Conservation (phyloP, 2,329 filamentous ascomycete genomes). For the Fusarium sp. region DNA sequence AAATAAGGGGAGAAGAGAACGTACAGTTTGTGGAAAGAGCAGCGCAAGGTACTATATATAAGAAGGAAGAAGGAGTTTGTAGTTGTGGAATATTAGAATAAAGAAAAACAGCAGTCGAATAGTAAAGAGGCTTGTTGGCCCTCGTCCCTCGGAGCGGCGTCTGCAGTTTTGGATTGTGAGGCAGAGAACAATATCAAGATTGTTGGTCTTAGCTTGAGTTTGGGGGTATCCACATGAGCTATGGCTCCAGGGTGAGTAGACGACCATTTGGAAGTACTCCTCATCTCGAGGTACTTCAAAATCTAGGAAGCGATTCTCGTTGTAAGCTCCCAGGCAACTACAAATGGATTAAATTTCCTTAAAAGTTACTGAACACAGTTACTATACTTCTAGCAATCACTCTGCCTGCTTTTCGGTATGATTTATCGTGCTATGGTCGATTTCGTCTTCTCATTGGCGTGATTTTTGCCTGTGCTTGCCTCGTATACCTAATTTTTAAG, state of each 20-base stretch:
- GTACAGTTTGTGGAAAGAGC: conserved; percentile 7
- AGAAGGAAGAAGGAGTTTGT: not conserved
- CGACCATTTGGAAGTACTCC: not conserved
- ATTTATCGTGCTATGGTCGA: not conserved
- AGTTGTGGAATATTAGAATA: not conserved
- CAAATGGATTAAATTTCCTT: not conserved
- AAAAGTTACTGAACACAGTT: not conserved
- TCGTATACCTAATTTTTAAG: not conserved
- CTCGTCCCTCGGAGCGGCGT: conserved; percentile 38
- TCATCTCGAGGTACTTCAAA: conserved; percentile 1
- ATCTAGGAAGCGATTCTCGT: not conserved
- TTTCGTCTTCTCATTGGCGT: not conserved
- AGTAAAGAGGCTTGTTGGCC: conserved; percentile 27
- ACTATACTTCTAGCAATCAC: fast-evolving
- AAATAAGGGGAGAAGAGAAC: conserved; percentile 3
- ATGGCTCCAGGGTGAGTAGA: conserved; percentile 13
- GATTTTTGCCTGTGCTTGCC: not conserved
- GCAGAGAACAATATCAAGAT: conserved; percentile 46
- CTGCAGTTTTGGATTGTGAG: conserved; percentile 41
- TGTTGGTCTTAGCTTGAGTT: conserved; percentile 35
- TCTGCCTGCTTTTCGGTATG: fast-evolving
- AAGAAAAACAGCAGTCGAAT: not conserved
- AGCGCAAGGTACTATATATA: not conserved
- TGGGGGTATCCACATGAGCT: conserved; percentile 20
- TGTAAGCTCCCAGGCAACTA: fast-evolving